These are phyloP conservation scores for Piper longum DNA, from an alignment of 164 flowering plant species.

Conservation along the genomic window DNA sequence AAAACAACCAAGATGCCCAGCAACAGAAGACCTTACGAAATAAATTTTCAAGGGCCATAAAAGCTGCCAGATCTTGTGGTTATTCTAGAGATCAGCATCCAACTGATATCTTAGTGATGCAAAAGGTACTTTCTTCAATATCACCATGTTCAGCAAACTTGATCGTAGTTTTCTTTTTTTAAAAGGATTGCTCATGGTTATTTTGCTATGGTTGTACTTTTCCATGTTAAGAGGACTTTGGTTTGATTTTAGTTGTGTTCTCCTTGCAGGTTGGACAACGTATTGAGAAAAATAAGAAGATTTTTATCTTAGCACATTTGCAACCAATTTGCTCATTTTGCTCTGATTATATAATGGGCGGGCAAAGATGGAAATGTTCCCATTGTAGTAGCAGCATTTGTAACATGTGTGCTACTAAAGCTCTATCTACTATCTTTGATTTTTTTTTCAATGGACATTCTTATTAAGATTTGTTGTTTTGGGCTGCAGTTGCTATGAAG, in stretches of 20 bases:
- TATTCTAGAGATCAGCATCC: conserved; percentile 5
- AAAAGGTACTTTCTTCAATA: neutral
- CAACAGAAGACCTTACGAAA: conserved; percentile 12
- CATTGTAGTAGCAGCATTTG: neutral
- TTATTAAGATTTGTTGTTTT: too few species aligned
- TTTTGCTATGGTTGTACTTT: too few species aligned
- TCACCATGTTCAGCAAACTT: neutral
- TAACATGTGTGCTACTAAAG: neutral
- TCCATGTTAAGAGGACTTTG: too few species aligned
- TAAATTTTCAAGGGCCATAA: conserved; percentile 9
- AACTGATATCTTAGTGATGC: neutral
- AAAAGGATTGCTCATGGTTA: neutral
- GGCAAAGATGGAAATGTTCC: neutral
- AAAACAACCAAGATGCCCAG: conserved; percentile 17
- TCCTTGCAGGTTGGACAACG: neutral
- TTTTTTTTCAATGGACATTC: neutral
- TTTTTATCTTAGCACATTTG: neutral
- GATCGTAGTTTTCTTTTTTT: neutral
- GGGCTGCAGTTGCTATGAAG: neutral
- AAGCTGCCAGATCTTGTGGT: conserved; percentile 7
- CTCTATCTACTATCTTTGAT: neutral
- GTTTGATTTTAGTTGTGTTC: neutral
- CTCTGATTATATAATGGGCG: neutral
- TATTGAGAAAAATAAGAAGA: neutral
- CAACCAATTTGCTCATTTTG: neutral